phyloP scores from a whole-genome alignment of 768 basidiomycete genomes.

The Amanita pseudoporphyria region DNA sequence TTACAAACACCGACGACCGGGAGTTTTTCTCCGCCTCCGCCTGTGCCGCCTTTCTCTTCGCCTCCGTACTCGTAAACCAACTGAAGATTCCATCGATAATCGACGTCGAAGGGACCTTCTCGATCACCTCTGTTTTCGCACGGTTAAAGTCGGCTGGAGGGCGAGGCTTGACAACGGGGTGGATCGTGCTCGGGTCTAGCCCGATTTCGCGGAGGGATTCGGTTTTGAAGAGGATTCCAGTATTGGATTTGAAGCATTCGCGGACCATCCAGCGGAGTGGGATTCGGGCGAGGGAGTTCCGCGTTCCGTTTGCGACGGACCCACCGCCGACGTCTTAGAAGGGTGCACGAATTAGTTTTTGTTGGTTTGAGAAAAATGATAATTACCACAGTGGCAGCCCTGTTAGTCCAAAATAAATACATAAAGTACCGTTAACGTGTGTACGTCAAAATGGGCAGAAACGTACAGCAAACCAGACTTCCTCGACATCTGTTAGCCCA shows the following conservation, averaged over 20 bases:
- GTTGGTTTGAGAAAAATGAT: no score
- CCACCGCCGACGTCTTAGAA: slow-evolving; percentile 48
- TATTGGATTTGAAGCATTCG: slow-evolving; percentile 50
- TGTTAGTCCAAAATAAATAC: no score
- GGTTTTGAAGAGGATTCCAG: slow-evolving; percentile 52
- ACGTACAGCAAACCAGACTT: slow-evolving; percentile 59
- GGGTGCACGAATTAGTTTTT: slow-evolving; percentile 4
- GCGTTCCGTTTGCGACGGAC: slow-evolving; percentile 35
- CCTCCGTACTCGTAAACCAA: slow-evolving; percentile 15
- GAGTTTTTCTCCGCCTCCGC: slow-evolving; percentile 8
- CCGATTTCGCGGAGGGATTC: slow-evolving; percentile 37
- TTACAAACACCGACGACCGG: slow-evolving; percentile 1
- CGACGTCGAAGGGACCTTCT: slow-evolving; percentile 15
- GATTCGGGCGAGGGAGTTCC: slow-evolving; percentile 41
- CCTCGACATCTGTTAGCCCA: slow-evolving; percentile 33
- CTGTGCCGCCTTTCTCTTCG: slow-evolving; percentile 5
- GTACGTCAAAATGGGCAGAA: not conserved
- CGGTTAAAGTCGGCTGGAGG: slow-evolving; percentile 22
- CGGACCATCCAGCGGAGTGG: slow-evolving; percentile 66
- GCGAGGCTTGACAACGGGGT: slow-evolving; percentile 28
- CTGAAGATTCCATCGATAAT: slow-evolving; percentile 15
- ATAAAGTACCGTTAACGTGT: no score
- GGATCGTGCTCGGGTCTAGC: slow-evolving; percentile 37
- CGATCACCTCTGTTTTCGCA: slow-evolving; percentile 14
- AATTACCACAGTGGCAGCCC: slow-evolving; percentile 39